Evolutionary conservation across 164 flowering plant species (phyloP), one percentile per base, ranked within the genome.

Genomic region (Magnolia kwangsiensis): DNA sequence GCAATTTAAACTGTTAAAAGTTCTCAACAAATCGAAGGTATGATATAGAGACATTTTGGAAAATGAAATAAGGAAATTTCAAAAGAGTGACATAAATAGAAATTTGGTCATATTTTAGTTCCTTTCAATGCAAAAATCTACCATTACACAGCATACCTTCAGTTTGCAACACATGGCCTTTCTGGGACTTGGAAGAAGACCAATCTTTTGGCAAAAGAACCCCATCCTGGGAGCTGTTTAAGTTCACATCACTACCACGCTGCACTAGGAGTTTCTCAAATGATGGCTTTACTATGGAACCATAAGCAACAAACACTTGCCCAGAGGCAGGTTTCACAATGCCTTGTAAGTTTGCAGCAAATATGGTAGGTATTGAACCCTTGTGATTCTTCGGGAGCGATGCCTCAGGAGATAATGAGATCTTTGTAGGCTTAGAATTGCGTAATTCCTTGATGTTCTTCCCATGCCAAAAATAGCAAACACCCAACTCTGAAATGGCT

Each of bases 401-500:
- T 23, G 78, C 87, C 73, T 84, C 91, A 64, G 51, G 45, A 51
- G 86, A 83, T 72, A 86, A 49, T 8, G 87, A 85, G 51, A 96
- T 80, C 83, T 86, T 91, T 75, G 97, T 86, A 50, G 98, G 93
- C 81, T 85, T 92, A 8, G 85, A 21, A 78, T 79, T 86, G 18
- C 81, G 86, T 77, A 96, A 77, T 72, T 90, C 94, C 74, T 89
- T 88, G 74, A 88, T 71, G 72, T 81, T 81, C 58, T 80, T 84
- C 50, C 90, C 99, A 83, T 81, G 81, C 99, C 99, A 96, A 73
- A 90, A 84, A 76, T 92, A 94, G 72, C 98, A 91, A 74, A 85
- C 77, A 74, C 98, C 99, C 59, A 78, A 63, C 81, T 94, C 97
- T 14, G 98, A 90, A 80, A 96, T 84, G 64, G 99, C 96, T 83